These are phyloP conservation scores for Aspergillus biplanus DNA, from an alignment of 495 filamentous ascomycete species.

Conservation along the genomic window DNA sequence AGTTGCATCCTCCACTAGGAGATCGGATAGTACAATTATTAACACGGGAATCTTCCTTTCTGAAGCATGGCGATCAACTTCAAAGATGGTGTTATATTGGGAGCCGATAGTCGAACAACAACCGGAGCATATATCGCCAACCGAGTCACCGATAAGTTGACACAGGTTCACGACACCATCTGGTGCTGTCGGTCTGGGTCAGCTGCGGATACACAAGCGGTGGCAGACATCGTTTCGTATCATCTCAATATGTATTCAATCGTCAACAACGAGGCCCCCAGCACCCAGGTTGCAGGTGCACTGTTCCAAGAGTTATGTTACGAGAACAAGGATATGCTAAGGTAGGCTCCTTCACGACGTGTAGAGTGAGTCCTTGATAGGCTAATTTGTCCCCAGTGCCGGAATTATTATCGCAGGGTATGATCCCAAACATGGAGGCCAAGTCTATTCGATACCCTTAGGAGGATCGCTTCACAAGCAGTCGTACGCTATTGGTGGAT, in stretches of 20 bases:
- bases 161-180: constrained; percentile 96
- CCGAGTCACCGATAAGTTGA: constrained; percentile 98
- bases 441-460: constrained; percentile 95
- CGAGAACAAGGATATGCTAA: constrained; percentile 89
- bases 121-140: constrained; percentile 99
- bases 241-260: constrained; percentile 92
- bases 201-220: constrained; percentile 95
- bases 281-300: constrained; percentile 89
- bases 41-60: neutral
- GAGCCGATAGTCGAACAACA: constrained; percentile 97
- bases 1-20: constrained; percentile 34
- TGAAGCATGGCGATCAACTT: constrained; percentile 82
- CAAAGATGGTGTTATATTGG: constrained; percentile 94
- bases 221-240: constrained; percentile 97
- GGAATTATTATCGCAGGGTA: constrained; percentile 98
- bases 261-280: constrained; percentile 82
- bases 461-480: constrained; percentile 98
- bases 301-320: constrained; percentile 98
- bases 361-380: constrained; percentile 4
- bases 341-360: constrained; percentile 47
- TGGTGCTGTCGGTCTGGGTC: constrained; percentile 99
- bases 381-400: constrained; percentile 60
- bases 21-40: neutral
- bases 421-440: constrained; percentile 89
- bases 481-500: constrained; percentile 92